Evolutionary conservation across 2,329 filamentous ascomycete genomes (phyloP).

Genomic region (Rhexocercosporidium sp.): DNA sequence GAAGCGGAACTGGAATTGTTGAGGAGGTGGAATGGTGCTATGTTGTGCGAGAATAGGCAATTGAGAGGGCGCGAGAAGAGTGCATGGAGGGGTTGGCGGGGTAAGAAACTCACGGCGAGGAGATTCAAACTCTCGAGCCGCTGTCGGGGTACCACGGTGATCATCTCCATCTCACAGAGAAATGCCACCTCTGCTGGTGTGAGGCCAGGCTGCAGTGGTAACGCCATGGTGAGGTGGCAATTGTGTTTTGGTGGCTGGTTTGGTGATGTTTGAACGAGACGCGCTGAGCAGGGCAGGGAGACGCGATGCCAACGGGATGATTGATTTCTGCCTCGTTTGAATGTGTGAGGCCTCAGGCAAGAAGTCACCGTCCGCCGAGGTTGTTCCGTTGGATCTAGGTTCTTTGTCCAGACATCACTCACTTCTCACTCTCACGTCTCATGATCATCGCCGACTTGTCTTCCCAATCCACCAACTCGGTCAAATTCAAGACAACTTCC

Average conservation of each 20-base stretch:
- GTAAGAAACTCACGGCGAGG: constrained; percentile 73
- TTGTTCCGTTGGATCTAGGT: too few relatives aligned
- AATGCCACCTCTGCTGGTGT: constrained; percentile 91
- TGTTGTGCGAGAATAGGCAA: not conserved
- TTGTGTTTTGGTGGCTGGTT: constrained; percentile 7
- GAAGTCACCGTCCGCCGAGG: not conserved
- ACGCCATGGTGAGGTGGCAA: constrained; percentile 36
- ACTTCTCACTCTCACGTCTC: not conserved
- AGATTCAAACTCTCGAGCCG: constrained; percentile 84
- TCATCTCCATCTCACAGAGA: constrained; percentile 95
- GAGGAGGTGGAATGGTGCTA: constrained; percentile 1
- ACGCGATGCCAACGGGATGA: too few relatives aligned
- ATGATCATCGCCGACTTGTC: constrained; percentile 6
- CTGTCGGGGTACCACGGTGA: constrained; percentile 91
- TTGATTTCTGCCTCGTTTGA: not conserved
- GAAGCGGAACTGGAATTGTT: not conserved
- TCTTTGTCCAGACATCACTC: too few relatives aligned
- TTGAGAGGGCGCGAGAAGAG: constrained; percentile 15
- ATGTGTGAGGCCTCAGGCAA: not conserved
- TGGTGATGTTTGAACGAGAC: constrained; percentile 19
- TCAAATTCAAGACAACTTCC: not conserved
- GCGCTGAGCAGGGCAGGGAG: constrained; percentile 22
- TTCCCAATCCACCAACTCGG: not conserved
- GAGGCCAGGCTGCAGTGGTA: constrained; percentile 55
- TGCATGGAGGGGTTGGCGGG: constrained; percentile 36